Base-by-base conservation (phyloP, 2,329 filamentous ascomycete genomes). In the Aureobasidium sp. region DNA sequence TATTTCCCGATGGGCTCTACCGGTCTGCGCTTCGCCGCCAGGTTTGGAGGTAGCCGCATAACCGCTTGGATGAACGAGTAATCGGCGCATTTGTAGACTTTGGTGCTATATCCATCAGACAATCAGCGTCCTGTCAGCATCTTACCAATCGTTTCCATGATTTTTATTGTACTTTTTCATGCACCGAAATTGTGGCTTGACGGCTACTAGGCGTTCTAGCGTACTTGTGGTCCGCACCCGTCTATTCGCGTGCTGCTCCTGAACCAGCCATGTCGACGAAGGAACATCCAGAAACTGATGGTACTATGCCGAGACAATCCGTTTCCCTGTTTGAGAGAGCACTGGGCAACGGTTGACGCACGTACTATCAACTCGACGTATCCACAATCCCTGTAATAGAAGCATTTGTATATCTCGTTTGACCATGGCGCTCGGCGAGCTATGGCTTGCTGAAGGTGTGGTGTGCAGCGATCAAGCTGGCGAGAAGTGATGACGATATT, bases 1-100 rank as follows among this genome's bases (percentile, higher is more conserved):
- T 99, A 99, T 76, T 97, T 97, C 71, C 94, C 94, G 29, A 96
- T 97, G 92, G 94, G 94, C 44, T 90, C 89, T 62, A 89, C 87
- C 61, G 91, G 94, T 45, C 78, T 99, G 67, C 87, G 93, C 64
- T 85, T 96, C 67, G 91, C 91, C 63, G 90, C 91, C 47, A 86
- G 86, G 3, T 94, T 96, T 72, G 94, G 93, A 25, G 90, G 88
- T 22, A 87, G 87, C 71, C 84, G 92, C 71, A 89, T 95, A 41
- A 84, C 90, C 5, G 84, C 91, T 59, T 97, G 93, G 94, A 87
- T 97, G 84, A 87, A 84, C 52, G 87, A 89, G 63, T 96, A 65
- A 68, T 34, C 25, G 56, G 57, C 57, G 14, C 27, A 42, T 47
- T 36, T 34, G 34, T 60, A 60, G 20, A 42, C 5, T 25, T 5